Base-by-base conservation (phyloP, 1,284 basidiomycete species). In the Heterobasidion occidentale region DNA sequence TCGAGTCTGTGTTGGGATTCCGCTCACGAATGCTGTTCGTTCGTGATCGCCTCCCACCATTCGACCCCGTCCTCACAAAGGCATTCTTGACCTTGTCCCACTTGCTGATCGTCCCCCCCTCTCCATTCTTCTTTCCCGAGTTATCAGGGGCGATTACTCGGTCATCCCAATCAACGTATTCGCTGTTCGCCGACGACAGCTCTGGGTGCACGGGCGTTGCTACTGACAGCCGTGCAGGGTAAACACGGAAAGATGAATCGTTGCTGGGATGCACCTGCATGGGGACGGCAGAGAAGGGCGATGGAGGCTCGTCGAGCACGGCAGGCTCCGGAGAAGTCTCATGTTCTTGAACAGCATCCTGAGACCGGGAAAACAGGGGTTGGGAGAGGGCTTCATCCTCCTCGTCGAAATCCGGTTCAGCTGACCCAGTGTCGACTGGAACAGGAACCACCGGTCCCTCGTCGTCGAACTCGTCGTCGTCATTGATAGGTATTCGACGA, bases 1-100 rank as follows among this genome's bases (percentile, higher is more conserved):
- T 81, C 27, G 86, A 87, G 63, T 88, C 84, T 2, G 82, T 84
- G 59, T 84, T 76, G 65, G 34, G 34, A 11, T 84, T 72, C 48
- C 86, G 79, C 46, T 78, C 78, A 49, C 77, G 77, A 56, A 88
- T 77, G 64, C 87, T 90, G 64, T 90, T 90, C 46, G 86, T 83
- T 42, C 88, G 81, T 53, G 88, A 90, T 50, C 89, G 81, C 59
- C 88, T 79, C 7, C 88, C 88, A 55, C 70, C 76, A 56, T 74
- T 79, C 49, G 87, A 87, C 19, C 75, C 78, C 46, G 80, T 81
- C 57, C 86, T 76, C 34, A 78, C 77, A 63, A 87, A 79, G 1
- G 80, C 76, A 59, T 70, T 77, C 65, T 84, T 84, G 57, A 87
- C 73, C 64, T 81, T 87, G 59, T 85, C 80, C 88, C 87, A 90